These are phyloP conservation scores for Coprinellus aureogranulatus DNA, from an alignment of 768 basidiomycete genomes.

Conservation along the genomic window DNA sequence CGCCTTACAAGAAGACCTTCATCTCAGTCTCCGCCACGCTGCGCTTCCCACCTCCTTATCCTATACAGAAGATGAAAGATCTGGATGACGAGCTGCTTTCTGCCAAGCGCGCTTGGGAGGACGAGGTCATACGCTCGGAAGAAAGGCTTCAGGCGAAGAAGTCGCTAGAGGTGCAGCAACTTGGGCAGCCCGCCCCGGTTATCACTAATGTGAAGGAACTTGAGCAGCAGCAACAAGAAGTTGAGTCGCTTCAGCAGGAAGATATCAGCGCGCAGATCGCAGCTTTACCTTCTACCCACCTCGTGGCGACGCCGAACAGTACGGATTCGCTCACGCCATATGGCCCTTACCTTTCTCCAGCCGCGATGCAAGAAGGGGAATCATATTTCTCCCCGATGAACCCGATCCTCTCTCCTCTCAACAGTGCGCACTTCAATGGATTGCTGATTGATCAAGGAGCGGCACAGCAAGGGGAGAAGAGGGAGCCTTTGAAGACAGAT, in stretches of 20 bases:
- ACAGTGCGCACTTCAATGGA: background rate
- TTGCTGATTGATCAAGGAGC: background rate
- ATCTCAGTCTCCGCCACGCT: slow-evolving; percentile 93
- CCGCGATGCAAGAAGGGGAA: slow-evolving; percentile 27
- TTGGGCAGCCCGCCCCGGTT: slow-evolving; percentile 32
- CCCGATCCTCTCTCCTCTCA: slow-evolving; percentile 8
- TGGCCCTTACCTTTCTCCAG: slow-evolving; percentile 16
- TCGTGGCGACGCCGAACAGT: slow-evolving; percentile 45
- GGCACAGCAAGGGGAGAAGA: background rate
- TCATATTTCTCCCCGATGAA: slow-evolving; percentile 30
- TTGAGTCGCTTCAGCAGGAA: slow-evolving; percentile 27
- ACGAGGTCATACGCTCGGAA: slow-evolving; percentile 77
- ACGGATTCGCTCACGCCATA: slow-evolving; percentile 11
- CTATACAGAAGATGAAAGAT: slow-evolving; percentile 83
- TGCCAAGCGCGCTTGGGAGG: slow-evolving; percentile 79
- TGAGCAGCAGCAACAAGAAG: slow-evolving; percentile 9
- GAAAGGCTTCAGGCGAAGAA: slow-evolving; percentile 52
- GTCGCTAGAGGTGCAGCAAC: slow-evolving; percentile 36
- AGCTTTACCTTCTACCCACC: slow-evolving; percentile 35
- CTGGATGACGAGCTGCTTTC: slow-evolving; percentile 74
- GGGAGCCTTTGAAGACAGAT: slow-evolving; percentile 52
- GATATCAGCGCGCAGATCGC: slow-evolving; percentile 73
- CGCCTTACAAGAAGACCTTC: slow-evolving; percentile 81
- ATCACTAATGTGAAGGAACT: slow-evolving; percentile 22
- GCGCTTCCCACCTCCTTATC: slow-evolving; percentile 88